phyloP scores from a whole-genome alignment of 2,329 filamentous ascomycete genomes.

The Diatrype stigma region DNA sequence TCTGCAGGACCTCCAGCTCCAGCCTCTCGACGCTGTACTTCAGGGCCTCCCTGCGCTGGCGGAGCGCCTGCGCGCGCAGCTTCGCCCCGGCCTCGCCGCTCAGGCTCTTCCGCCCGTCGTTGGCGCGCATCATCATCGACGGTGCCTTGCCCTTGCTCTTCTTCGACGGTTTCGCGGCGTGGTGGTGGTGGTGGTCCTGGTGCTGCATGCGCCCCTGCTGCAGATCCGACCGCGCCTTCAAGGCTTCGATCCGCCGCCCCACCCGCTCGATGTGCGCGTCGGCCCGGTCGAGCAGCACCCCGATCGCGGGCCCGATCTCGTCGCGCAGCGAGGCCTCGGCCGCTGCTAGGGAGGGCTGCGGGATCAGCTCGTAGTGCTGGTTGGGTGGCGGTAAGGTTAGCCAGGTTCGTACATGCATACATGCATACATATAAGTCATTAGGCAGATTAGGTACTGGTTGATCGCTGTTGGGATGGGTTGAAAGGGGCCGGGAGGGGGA shows the following conservation, averaged over 20 bases:
- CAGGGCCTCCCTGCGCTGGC: constrained; percentile 78
- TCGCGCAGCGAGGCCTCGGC: constrained; percentile 82
- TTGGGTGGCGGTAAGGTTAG: background rate
- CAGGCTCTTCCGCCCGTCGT: constrained; percentile 44
- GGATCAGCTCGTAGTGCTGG: constrained; percentile 92
- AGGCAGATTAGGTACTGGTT: no score
- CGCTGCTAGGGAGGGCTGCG: constrained; percentile 73
- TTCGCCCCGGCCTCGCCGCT: constrained; percentile 34
- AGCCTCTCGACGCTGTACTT: constrained; percentile 83
- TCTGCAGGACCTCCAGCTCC: constrained; percentile 80
- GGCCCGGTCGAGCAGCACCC: constrained; percentile 74
- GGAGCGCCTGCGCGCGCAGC: constrained; percentile 55
- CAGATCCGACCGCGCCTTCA: constrained; percentile 78
- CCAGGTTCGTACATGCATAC: no score
- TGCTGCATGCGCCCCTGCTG: constrained; percentile 68
- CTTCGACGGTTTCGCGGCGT: background rate
- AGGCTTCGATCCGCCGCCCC: constrained; percentile 74
- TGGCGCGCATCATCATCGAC: background rate
- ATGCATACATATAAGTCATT: no score
- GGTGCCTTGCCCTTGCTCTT: constrained; percentile 3
- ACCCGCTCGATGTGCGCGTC: constrained; percentile 79
- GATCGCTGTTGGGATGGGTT: no score
- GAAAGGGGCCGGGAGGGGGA: no score
- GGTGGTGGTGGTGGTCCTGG: constrained; percentile 23
- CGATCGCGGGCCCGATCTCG: constrained; percentile 84